A percentile compares a stretch with the other conserved stretches of the same genome.
These are phyloP conservation scores for Yarrowia galli DNA, from an alignment of 1,139 yeast genomes.

Conservation along the genomic window DNA sequence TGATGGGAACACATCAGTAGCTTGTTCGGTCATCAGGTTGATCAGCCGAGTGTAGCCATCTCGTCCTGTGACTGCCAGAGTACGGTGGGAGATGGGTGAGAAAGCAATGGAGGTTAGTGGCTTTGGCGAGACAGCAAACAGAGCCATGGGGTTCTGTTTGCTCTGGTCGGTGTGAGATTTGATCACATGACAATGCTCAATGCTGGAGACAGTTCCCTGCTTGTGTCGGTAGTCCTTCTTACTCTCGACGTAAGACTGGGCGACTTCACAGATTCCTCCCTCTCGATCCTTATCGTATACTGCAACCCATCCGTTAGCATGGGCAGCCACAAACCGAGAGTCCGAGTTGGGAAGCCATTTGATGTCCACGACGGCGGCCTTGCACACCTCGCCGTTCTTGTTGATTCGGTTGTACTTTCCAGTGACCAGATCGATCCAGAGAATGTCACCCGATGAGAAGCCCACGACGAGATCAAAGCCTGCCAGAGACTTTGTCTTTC, in stretches of 20 bases:
- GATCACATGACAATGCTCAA: constrained; percentile 33
- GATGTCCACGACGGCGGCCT: constrained; percentile 52
- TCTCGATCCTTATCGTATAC: constrained; percentile 56
- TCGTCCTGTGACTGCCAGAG: constrained; percentile 58
- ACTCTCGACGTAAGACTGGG: constrained; percentile 25
- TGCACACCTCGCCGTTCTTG: constrained; percentile 55
- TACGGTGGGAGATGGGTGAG: constrained; percentile 53
- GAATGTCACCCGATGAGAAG: constrained; percentile 60
- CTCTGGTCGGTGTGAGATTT: constrained; percentile 35
- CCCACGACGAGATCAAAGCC: constrained; percentile 60
- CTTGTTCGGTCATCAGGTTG: constrained; percentile 58
- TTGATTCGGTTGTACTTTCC: constrained; percentile 60
- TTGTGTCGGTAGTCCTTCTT: constrained; percentile 20
- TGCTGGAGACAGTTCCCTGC: not conserved
- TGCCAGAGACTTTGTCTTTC: constrained; percentile 50
- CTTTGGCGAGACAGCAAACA: constrained; percentile 65
- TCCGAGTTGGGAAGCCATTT: constrained; percentile 55
- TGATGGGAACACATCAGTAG: constrained; percentile 68
- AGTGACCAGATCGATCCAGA: constrained; percentile 61
- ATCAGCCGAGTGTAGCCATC: constrained; percentile 72
- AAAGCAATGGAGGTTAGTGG: constrained; percentile 61
- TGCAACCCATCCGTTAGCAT: constrained; percentile 54
- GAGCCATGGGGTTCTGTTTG: constrained; percentile 60
- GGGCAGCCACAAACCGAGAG: constrained; percentile 53
- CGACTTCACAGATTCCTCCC: constrained; percentile 47